Conservation (phyloP, 768 basidiomycete genomes). For the Hemileccinum impolitum region DNA sequence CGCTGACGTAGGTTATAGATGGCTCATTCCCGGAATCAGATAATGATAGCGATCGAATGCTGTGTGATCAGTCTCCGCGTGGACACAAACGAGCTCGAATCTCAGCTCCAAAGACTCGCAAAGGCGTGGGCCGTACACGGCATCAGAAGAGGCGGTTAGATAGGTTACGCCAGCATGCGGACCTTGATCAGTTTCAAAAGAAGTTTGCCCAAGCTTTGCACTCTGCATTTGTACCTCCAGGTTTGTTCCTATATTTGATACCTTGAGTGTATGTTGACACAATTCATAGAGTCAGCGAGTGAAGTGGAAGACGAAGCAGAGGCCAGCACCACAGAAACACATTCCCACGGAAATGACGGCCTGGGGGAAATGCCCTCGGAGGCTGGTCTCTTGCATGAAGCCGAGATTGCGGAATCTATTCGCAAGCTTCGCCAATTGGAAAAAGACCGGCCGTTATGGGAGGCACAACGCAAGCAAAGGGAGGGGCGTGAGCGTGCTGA, state of each 20-base stretch:
- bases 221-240: conserved; percentile 15
- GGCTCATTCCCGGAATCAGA: conserved; percentile 29
- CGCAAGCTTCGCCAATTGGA: conserved; percentile 69
- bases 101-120: conserved; percentile 41
- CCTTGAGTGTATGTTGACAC: conserved; percentile 3
- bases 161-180: conserved; percentile 37
- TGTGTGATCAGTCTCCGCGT: conserved; percentile 25
- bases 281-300: conserved; percentile 4
- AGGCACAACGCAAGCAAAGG: conserved; percentile 48
- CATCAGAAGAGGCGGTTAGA: conserved; percentile 42
- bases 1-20: conserved; percentile 9
- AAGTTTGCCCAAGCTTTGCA: conserved; percentile 39
- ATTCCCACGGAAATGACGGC: neutral
- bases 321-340: conserved; percentile 1
- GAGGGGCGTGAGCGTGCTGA: conserved; percentile 41
- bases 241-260: conserved; percentile 9
- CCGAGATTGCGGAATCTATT: conserved; percentile 58
- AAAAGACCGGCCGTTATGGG: conserved; percentile 59
- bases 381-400: conserved; percentile 38
- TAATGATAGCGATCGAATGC: conserved; percentile 25
- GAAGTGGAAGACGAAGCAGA: conserved; percentile 12
- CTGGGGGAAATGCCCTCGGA: conserved; percentile 13
- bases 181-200: conserved; percentile 39
- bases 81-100: conserved; percentile 50
- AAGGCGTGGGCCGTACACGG: conserved; percentile 35